These are phyloP conservation scores for Pezicula rhizophila DNA, from an alignment of 2,329 filamentous ascomycete species.

Conservation along the genomic window DNA sequence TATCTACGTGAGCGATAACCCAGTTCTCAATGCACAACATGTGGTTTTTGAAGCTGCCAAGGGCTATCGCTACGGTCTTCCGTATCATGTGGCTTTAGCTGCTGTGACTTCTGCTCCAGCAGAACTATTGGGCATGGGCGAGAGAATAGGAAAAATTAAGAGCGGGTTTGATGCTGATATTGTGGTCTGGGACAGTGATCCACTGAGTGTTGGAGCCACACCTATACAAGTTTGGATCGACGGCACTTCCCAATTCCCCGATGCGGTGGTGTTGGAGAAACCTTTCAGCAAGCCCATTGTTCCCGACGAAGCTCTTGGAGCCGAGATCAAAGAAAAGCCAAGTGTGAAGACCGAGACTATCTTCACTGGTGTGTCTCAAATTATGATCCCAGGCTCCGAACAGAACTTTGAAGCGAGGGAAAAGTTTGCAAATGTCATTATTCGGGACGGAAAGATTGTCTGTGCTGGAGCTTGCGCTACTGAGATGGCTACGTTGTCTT, in stretches of 20 bases:
- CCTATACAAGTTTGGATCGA: constrained; percentile 61
- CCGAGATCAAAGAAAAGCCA: constrained; percentile 36
- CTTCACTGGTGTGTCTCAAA: constrained; percentile 50
- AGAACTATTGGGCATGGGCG: constrained; percentile 48
- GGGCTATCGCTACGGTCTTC: constrained; percentile 52
- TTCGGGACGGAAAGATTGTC: constrained; percentile 46
- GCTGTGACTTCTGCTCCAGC: constrained; percentile 54
- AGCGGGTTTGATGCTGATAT: constrained; percentile 56
- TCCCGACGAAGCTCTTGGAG: constrained; percentile 32
- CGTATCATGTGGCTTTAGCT: constrained; percentile 53
- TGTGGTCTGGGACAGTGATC: constrained; percentile 58
- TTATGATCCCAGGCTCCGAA: constrained; percentile 42
- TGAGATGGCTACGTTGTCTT: constrained; percentile 34
- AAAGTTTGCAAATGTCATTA: constrained; percentile 39
- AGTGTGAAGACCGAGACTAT: constrained; percentile 35
- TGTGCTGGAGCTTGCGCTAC: constrained; percentile 49
- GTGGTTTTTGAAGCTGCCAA: constrained; percentile 61
- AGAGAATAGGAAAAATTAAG: constrained; percentile 56
- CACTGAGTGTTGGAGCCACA: constrained; percentile 51
- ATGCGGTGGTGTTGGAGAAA: constrained; percentile 49
- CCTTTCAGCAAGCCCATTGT: constrained; percentile 33
- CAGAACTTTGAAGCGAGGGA: constrained; percentile 15
- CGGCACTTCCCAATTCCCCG: constrained; percentile 50
- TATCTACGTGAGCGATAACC: constrained; percentile 67
- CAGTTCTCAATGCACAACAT: constrained; percentile 63